A percentile compares a stretch with the other conserved stretches of the same genome.
These are phyloP conservation scores for Marasmius tenuissimus DNA, from an alignment of 1,284 basidiomycete genomes.

Conservation along the genomic window DNA sequence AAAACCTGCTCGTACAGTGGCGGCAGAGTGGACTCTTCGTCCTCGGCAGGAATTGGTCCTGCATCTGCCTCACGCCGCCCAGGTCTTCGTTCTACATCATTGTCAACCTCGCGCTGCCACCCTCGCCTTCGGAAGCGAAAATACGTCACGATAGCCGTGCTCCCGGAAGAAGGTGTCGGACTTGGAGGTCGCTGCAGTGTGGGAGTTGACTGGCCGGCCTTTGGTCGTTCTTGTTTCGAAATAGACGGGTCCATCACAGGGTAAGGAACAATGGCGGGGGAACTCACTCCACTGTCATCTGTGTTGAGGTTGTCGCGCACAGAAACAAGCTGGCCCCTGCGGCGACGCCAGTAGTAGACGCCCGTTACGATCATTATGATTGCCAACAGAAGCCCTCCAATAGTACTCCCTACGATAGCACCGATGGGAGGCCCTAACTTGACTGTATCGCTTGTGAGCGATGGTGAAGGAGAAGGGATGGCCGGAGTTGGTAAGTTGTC, in stretches of 20 bases:
- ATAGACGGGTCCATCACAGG: too few species aligned
- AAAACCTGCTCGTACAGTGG: constrained; percentile 27
- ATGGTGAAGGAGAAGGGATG: background rate
- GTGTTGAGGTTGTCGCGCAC: too few species aligned
- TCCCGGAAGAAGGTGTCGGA: too few species aligned
- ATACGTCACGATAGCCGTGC: too few species aligned
- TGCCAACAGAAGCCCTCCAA: background rate
- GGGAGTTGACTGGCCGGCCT: too few species aligned
- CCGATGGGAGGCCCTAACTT: background rate
- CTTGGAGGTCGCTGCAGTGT: too few species aligned
- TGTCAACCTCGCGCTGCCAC: too few species aligned
- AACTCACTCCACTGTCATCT: too few species aligned
- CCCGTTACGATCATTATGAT: background rate
- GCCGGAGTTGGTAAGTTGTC: background rate
- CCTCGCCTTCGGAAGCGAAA: too few species aligned
- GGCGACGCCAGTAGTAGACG: background rate
- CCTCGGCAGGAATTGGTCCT: constrained; percentile 18
- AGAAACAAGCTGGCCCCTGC: background rate
- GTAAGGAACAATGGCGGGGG: too few species aligned
- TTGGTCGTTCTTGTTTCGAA: too few species aligned
- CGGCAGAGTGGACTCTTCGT: constrained; percentile 19
- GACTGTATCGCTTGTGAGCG: background rate
- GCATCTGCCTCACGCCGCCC: constrained; percentile 18
- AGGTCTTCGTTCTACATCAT: background rate
- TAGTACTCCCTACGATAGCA: constrained; percentile 3